Evolutionary conservation across 1,284 basidiomycete genomes (phyloP).

Genomic region (Cutaneotrichosporon dermatis): DNA sequence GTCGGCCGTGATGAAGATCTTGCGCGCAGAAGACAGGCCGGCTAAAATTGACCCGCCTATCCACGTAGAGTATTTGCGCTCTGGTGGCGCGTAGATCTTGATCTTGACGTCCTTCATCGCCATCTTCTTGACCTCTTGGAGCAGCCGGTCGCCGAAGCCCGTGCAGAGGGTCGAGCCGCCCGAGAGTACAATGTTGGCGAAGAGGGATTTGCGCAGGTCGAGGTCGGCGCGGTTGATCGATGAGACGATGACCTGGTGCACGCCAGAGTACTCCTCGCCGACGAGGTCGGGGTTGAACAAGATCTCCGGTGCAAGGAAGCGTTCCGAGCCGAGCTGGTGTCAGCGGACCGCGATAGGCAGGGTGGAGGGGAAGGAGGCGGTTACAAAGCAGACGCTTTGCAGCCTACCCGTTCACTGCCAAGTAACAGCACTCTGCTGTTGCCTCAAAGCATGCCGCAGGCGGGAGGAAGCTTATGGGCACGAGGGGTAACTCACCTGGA

Average conservation of each 20-base stretch:
- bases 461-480: no score
- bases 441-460: no score
- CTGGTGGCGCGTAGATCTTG: slow-evolving; percentile 99
- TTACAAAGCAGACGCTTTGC: no score
- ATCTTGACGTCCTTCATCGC: slow-evolving; percentile 98
- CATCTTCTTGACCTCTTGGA: slow-evolving; percentile 93
- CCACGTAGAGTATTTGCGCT: slow-evolving; percentile 95
- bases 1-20: slow-evolving; percentile 99
- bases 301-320: slow-evolving; percentile 96
- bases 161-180: slow-evolving; percentile 92
- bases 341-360: no score
- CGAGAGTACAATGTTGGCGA: slow-evolving; percentile 93
- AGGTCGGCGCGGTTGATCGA: slow-evolving; percentile 55
- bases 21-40: slow-evolving; percentile 94
- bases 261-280: slow-evolving; percentile 92
- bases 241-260: slow-evolving; percentile 74
- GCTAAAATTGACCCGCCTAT: slow-evolving; percentile 96
- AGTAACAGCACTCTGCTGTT: no score
- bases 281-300: slow-evolving; percentile 97
- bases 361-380: no score
- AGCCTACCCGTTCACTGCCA: no score
- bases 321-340: slow-evolving; percentile 78
- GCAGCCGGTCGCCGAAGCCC: slow-evolving; percentile 91
- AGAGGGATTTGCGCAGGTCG: slow-evolving; percentile 90
- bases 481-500: slow-evolving; percentile 60